Conservation (phyloP, 2,329 filamentous ascomycete species). For the Alternaria sp. region DNA sequence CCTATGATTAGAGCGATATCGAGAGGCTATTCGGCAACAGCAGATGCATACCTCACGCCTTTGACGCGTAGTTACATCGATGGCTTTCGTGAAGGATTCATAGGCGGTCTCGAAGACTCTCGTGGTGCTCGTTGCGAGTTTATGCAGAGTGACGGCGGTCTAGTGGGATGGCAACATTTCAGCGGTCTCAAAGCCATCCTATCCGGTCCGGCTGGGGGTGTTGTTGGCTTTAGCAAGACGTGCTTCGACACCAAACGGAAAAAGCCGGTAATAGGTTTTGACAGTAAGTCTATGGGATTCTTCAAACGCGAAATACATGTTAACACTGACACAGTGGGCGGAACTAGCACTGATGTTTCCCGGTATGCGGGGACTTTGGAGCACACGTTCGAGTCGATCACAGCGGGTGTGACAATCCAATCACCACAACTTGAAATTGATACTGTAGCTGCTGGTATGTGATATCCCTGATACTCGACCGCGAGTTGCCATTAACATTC, state of each 20-base stretch:
- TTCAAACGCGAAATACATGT: neutral
- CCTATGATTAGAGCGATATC: constrained; percentile 38
- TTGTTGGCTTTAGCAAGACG: constrained; percentile 45
- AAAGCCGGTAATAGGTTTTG: constrained; percentile 43
- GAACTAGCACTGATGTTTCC: constrained; percentile 45
- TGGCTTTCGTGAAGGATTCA: constrained; percentile 37
- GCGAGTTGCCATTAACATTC: constrained; percentile 24
- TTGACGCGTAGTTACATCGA: constrained; percentile 33
- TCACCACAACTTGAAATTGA: constrained; percentile 45
- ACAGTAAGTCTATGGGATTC: constrained; percentile 8
- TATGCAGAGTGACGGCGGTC: constrained; percentile 48
- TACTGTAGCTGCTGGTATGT: constrained; percentile 49
- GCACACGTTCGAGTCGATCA: constrained; percentile 44
- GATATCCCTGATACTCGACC: neutral
- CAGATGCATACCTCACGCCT: constrained; percentile 42
- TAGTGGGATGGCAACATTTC: constrained; percentile 38
- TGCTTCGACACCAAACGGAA: constrained; percentile 38
- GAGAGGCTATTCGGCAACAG: constrained; percentile 34
- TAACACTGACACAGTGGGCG: constrained; percentile 26
- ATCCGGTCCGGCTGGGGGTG: constrained; percentile 49
- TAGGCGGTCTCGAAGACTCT: constrained; percentile 29
- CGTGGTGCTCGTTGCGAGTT: constrained; percentile 44
- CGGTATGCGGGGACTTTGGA: constrained; percentile 46
- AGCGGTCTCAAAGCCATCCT: constrained; percentile 43
- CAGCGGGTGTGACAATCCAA: constrained; percentile 42